phyloP scores from a whole-genome alignment of 352 stramenopile genomes.

The Phytophthora melonis region DNA sequence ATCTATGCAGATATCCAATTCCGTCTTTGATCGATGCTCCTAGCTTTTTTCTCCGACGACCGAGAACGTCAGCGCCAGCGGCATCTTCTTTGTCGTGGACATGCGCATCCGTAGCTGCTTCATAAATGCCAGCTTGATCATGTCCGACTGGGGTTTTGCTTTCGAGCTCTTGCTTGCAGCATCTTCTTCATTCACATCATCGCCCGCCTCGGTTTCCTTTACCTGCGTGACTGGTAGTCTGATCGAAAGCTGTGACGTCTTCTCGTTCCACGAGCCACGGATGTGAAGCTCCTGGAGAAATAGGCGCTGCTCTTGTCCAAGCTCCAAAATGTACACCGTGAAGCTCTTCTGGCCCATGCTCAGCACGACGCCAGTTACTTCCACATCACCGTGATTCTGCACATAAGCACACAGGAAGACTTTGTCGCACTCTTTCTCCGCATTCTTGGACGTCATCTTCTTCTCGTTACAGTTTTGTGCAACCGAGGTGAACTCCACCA shows the following conservation, averaged over 20 bases:
- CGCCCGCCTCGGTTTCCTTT: constrained; percentile 19
- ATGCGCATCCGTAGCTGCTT: constrained; percentile 69
- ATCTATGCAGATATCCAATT: background rate
- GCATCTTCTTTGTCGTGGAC: constrained; percentile 76
- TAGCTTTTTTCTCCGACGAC: constrained; percentile 52
- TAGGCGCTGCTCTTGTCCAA: constrained; percentile 77
- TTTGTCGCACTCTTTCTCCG: constrained; percentile 73
- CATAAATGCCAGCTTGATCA: constrained; percentile 66
- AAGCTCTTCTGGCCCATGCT: constrained; percentile 67
- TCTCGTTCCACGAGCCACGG: constrained; percentile 58
- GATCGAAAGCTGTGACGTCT: constrained; percentile 59
- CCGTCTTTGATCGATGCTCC: background rate
- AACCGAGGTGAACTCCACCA: constrained; percentile 54
- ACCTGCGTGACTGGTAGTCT: constrained; percentile 27
- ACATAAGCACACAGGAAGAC: constrained; percentile 75
- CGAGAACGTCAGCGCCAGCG: constrained; percentile 61
- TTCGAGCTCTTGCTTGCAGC: constrained; percentile 3
- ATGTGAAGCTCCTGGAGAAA: constrained; percentile 60
- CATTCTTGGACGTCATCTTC: constrained; percentile 85
- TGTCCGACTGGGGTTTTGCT: constrained; percentile 12
- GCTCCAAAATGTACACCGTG: constrained; percentile 71
- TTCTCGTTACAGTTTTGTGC: constrained; percentile 89
- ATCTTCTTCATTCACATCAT: constrained; percentile 10
- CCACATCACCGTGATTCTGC: constrained; percentile 49
- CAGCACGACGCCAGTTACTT: constrained; percentile 45